These are phyloP conservation scores for Anisodus acutangulus DNA, from an alignment of 257 asterid species.

Conservation along the genomic window DNA sequence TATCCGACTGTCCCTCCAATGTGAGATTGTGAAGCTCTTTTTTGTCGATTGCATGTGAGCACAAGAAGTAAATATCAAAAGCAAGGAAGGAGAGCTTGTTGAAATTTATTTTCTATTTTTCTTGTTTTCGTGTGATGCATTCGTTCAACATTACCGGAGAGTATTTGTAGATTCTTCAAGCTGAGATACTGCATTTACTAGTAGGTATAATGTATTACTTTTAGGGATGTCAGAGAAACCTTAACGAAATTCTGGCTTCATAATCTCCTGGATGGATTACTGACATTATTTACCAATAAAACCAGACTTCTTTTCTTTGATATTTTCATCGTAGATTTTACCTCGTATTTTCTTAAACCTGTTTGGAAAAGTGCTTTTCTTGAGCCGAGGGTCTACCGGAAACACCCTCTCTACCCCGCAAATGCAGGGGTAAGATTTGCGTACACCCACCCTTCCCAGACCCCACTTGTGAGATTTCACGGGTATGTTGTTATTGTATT, in stretches of 20 bases:
- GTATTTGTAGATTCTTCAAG: neutral
- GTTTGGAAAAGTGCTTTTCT: too few species aligned
- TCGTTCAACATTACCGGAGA: neutral
- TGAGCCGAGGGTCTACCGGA: too few species aligned
- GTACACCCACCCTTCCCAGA: too few species aligned
- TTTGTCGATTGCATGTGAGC: neutral
- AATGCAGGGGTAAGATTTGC: too few species aligned
- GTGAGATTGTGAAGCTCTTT: neutral
- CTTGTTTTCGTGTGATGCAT: constrained; percentile 13
- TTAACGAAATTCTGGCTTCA: neutral
- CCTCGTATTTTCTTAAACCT: too few species aligned
- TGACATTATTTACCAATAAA: constrained; percentile 14
- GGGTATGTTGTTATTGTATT: neutral
- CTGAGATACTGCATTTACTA: neutral
- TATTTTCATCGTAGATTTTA: too few species aligned
- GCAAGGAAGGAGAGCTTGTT: constrained; percentile 16
- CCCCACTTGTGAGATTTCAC: too few species aligned
- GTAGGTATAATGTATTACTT: neutral
- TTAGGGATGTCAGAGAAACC: constrained; percentile 15
- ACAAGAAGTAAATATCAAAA: constrained; percentile 14
- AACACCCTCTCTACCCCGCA: too few species aligned
- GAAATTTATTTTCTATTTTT: constrained; percentile 16
- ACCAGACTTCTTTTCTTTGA: neutral
- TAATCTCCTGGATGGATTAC: neutral
- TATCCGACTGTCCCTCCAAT: neutral